A percentile compares a stretch with the other conserved stretches of the same genome.
These are phyloP conservation scores for Leishmania tarentolae DNA, from an alignment of 208 protist species.

Conservation along the genomic window DNA sequence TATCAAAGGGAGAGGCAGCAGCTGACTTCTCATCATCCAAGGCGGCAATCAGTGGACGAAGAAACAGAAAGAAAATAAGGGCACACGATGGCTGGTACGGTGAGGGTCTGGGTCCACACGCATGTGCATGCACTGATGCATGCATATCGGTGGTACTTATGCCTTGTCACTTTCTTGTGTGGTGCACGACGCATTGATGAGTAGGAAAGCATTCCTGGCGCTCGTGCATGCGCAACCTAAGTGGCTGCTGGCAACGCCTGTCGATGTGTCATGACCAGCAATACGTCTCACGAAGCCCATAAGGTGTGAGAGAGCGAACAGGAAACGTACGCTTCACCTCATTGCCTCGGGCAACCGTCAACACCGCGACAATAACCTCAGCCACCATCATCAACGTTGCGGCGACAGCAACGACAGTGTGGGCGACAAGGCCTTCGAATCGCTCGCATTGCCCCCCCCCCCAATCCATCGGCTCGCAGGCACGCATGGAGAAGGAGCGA, in stretches of 20 bases:
- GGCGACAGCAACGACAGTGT: neutral
- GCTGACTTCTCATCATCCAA: neutral
- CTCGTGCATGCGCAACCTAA: neutral
- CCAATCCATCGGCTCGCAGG: neutral
- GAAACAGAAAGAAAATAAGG: neutral
- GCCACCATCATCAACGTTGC: neutral
- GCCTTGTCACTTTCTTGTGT: neutral
- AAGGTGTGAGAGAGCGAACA: neutral
- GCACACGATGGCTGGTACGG: neutral
- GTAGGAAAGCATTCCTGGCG: neutral
- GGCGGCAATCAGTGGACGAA: neutral
- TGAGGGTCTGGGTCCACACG: neutral
- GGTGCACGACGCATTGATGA: neutral
- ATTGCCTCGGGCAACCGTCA: neutral
- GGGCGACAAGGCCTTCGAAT: neutral
- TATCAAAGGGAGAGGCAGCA: neutral
- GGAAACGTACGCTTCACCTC: neutral
- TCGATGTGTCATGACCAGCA: neutral
- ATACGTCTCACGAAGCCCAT: neutral
- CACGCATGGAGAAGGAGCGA: neutral
- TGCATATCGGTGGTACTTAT: neutral
- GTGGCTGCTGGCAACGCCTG: neutral
- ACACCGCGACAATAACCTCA: neutral
- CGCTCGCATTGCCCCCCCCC: neutral
- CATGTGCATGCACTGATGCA: neutral